These are phyloP conservation scores for Panaeolus cyanescens DNA, from an alignment of 768 basidiomycete species.

Conservation along the genomic window DNA sequence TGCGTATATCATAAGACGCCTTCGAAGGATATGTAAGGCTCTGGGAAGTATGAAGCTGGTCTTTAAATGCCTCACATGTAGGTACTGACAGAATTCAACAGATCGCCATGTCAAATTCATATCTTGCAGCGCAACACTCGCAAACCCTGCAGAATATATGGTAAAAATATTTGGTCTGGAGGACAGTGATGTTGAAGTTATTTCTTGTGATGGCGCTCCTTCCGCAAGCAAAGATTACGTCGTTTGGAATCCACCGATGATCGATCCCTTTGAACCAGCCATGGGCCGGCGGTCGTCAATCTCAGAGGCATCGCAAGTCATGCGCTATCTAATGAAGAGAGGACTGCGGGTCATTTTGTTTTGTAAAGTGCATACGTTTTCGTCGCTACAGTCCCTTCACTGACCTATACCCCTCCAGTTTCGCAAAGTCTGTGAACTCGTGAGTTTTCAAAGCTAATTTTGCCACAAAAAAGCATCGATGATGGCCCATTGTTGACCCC, in stretches of 20 bases:
- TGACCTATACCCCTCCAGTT: conserved; percentile 44
- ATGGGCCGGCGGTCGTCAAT: conserved; percentile 61
- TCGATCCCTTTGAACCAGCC: conserved; percentile 54
- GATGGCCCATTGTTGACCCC: neutral
- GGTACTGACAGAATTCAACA: conserved; percentile 21
- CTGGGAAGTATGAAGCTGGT: conserved; percentile 62
- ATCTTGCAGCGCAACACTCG: conserved; percentile 88
- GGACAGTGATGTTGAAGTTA: conserved; percentile 58
- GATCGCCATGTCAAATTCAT: conserved; percentile 65
- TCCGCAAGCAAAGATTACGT: conserved; percentile 79
- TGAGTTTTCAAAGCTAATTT: conserved; percentile 27
- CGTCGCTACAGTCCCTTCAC: neutral
- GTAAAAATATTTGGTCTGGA: conserved; percentile 70
- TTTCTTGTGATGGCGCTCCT: conserved; percentile 83
- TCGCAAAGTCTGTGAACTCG: conserved; percentile 81
- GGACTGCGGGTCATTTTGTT: conserved; percentile 87
- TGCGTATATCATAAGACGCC: conserved; percentile 74
- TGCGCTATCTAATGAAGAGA: conserved; percentile 80
- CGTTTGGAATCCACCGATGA: conserved; percentile 71
- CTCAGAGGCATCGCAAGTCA: conserved; percentile 67
- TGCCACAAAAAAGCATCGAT: neutral
- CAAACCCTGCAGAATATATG: conserved; percentile 79
- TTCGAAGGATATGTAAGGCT: conserved; percentile 74
- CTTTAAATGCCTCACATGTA: conserved; percentile 1
- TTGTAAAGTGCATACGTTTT: conserved; percentile 61